Evolutionary conservation across 192 early-diverging fungal genomes (phyloP).

Genomic region (Backusella morwellensis): DNA sequence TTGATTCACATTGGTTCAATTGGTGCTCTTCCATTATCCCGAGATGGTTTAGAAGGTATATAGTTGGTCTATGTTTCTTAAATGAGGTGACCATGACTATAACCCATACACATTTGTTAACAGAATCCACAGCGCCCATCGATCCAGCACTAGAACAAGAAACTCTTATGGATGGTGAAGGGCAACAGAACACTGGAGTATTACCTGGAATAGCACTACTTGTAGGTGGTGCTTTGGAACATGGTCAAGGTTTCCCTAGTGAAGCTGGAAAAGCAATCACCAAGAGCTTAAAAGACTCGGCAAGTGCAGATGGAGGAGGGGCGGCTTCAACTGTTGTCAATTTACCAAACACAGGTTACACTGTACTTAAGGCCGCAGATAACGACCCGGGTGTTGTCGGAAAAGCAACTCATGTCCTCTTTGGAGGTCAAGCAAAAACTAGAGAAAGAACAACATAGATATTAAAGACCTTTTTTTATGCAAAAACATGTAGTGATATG

Average conservation of each 20-base stretch:
- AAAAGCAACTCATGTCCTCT: neutral
- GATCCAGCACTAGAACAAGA: neutral
- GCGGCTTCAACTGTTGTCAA: neutral
- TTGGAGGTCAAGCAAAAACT: neutral
- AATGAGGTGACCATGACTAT: neutral
- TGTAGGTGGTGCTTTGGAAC: neutral
- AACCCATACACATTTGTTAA: neutral
- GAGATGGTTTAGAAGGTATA: neutral
- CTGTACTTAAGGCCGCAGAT: neutral
- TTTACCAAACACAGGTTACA: neutral
- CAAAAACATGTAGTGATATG: neutral
- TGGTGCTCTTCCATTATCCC: neutral
- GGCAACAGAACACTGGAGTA: neutral
- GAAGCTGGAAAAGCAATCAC: neutral
- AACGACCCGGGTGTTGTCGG: neutral
- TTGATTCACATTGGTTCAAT: neutral
- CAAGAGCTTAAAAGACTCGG: neutral
- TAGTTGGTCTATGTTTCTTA: neutral
- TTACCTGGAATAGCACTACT: neutral
- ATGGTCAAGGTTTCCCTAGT: neutral
- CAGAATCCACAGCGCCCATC: neutral
- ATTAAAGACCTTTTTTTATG: neutral
- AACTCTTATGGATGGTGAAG: neutral
- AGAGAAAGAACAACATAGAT: neutral
- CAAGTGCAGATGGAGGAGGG: neutral